These are phyloP conservation scores for Heritiera littoralis DNA, from an alignment of 345 rosid species.

Conservation along the genomic window DNA sequence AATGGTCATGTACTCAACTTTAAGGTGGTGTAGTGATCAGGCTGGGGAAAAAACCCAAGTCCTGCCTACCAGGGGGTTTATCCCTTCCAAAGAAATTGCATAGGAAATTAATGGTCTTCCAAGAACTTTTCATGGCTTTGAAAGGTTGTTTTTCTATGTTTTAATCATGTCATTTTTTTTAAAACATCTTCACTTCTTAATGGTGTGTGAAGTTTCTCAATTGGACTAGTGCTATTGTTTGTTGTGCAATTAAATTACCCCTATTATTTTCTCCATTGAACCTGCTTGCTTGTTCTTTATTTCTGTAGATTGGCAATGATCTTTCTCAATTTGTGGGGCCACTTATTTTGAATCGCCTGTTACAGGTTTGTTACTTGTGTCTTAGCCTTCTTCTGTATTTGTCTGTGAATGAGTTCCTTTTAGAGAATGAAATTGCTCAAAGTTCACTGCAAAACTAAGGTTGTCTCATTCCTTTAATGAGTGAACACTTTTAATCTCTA, in stretches of 20 bases:
- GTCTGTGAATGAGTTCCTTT: not conserved
- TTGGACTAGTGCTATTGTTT: not conserved
- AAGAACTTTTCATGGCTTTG: not conserved
- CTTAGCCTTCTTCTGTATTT: conserved; percentile 5
- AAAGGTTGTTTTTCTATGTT: conserved; percentile 5
- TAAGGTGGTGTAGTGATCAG: not conserved
- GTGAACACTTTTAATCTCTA: not conserved
- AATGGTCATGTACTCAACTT: not conserved
- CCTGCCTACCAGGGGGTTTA: not conserved
- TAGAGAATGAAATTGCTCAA: not conserved
- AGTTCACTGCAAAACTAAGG: not conserved
- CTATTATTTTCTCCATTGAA: conserved; percentile 23
- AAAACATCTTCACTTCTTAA: not conserved
- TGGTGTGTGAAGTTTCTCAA: not conserved
- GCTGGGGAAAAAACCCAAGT: not conserved
- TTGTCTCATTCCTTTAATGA: not conserved
- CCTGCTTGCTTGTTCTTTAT: conserved; percentile 16
- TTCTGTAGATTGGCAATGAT: conserved; percentile 81
- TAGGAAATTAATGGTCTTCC: not conserved
- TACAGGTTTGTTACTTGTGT: conserved; percentile 59
- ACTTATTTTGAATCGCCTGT: conserved; percentile 72
- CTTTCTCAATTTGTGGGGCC: conserved; percentile 96
- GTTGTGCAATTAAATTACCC: conserved; percentile 16
- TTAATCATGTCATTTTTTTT: not conserved
- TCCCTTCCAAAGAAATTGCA: not conserved